Percentiles rank a stretch among this genome's conserved stretches.
Conservation (phyloP, 2,329 filamentous ascomycete species). For the Parastagonospora nodorum region DNA sequence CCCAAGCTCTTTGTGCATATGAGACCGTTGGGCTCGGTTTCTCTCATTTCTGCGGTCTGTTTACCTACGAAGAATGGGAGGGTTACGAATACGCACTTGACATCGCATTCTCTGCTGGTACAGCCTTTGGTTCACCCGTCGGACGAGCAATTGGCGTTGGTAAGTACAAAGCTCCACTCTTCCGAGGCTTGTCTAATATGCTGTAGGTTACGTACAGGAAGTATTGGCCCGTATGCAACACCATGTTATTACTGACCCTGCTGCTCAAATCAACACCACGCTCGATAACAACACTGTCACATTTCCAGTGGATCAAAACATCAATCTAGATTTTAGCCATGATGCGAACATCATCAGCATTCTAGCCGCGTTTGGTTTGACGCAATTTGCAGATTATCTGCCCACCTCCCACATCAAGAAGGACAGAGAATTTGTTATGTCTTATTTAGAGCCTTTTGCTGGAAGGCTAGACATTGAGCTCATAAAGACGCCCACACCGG, state of each 20-base stretch:
- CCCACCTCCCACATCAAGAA: constrained; percentile 60
- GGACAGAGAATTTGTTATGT: constrained; percentile 66
- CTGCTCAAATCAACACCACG: constrained; percentile 64
- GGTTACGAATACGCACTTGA: constrained; percentile 75
- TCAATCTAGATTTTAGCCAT: constrained; percentile 80
- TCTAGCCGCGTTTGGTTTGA: constrained; percentile 73
- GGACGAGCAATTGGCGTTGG: constrained; percentile 75
- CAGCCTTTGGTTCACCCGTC: constrained; percentile 67
- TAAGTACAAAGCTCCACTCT: constrained; percentile 30
- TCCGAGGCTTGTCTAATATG: constrained; percentile 2
- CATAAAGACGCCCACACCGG: constrained; percentile 68
- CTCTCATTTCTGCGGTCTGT: constrained; percentile 74
- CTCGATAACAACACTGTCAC: constrained; percentile 70
- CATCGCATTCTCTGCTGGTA: constrained; percentile 65
- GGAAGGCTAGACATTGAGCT: constrained; percentile 76
- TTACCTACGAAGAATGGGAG: constrained; percentile 76
- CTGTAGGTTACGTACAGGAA: constrained; percentile 64
- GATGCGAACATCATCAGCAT: constrained; percentile 75
- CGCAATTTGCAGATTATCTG: constrained; percentile 67
- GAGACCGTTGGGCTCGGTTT: constrained; percentile 79
- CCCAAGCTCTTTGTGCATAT: constrained; percentile 76
- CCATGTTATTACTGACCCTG: constrained; percentile 56
- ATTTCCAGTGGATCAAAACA: constrained; percentile 73
- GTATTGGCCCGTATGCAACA: constrained; percentile 72
- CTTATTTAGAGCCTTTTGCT: constrained; percentile 72